Evolutionary conservation across 768 basidiomycete genomes (phyloP), one percentile per base, ranked within the genome.

Genomic region (Hemileccinum rubropunctum): DNA sequence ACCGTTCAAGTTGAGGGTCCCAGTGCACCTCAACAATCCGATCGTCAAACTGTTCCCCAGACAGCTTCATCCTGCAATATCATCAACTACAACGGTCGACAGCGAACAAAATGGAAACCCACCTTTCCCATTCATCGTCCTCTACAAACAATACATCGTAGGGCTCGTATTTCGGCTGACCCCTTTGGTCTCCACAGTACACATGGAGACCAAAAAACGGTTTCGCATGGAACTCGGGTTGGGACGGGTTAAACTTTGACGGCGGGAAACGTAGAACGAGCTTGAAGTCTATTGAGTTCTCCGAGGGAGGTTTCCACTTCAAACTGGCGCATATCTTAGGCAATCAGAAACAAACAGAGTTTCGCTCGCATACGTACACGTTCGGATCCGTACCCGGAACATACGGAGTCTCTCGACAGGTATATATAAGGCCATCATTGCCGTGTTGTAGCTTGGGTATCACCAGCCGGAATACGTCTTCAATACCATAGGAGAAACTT

Each of bases 221-320:
- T 66, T 94, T 98, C 11, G 84, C 84, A 52, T 74, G 75, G 56
- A 86, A 88, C 61, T 98, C 93, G 1, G 93, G 89, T 58, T 82
- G 69, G 7, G 70, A 58, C 0, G 80, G 76, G 45, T 84, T 68
- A 20, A 71, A 70, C 14, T 65, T 63, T 4, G 71, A 67, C 1
- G 92, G 82, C 1, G 95, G 94, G 66, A 98, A 99, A 28, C 92
- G 86, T n/a, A 99, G 74, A 42, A 94, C 80, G 26, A 98, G 85
- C 67, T 93, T 92, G 76, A 99, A 98, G 68, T 99, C 97, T 60
- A 98, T 87, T 2, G 94, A 95, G 66, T 99, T 99, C 64, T 98
- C 95, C 2, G 88, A 90, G 0, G 97, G 94, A 1, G 95, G 94
- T 68, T 99, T 99, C 97, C 97, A 99, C 70, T 99, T 99, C 62